Evolutionary conservation across 129 eudicot species (phyloP).

Genomic region (Flaveria brownii): DNA sequence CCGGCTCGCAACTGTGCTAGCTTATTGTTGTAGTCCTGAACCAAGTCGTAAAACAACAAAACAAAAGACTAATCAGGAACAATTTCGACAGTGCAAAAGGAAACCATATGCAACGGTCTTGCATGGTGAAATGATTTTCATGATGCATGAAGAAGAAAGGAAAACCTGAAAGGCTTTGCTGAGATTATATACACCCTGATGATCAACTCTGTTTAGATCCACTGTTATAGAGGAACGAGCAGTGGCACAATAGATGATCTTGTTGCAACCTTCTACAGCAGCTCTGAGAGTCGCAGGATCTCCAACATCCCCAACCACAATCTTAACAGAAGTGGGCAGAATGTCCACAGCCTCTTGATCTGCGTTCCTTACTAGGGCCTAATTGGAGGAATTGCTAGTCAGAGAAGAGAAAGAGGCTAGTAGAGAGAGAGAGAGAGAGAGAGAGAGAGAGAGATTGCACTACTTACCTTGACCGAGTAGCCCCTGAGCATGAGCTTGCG

Average conservation of each 20-base stretch:
- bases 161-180: constrained; percentile 93
- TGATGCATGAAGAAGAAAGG: not conserved
- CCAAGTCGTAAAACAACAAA: not conserved
- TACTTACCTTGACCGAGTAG: constrained; percentile 73
- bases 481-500: constrained; percentile 99
- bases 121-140: not conserved
- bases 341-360: constrained; percentile 71
- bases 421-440: too few relatives aligned
- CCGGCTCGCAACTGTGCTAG: constrained; percentile 96
- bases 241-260: constrained; percentile 93
- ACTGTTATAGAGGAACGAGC: constrained; percentile 95
- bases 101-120: too few relatives aligned
- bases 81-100: too few relatives aligned
- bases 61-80: too few relatives aligned
- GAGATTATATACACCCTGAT: constrained; percentile 90
- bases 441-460: too few relatives aligned
- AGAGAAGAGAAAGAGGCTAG: too few relatives aligned
- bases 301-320: constrained; percentile 94
- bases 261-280: constrained; percentile 89
- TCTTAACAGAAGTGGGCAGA: constrained; percentile 92
- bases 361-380: constrained; percentile 87
- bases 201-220: constrained; percentile 93
- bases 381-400: not conserved
- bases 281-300: constrained; percentile 62
- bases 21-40: constrained; percentile 90